Evolutionary conservation across 2,329 filamentous ascomycete genomes (phyloP).

Genomic region (Malbranchea cinnamomea): DNA sequence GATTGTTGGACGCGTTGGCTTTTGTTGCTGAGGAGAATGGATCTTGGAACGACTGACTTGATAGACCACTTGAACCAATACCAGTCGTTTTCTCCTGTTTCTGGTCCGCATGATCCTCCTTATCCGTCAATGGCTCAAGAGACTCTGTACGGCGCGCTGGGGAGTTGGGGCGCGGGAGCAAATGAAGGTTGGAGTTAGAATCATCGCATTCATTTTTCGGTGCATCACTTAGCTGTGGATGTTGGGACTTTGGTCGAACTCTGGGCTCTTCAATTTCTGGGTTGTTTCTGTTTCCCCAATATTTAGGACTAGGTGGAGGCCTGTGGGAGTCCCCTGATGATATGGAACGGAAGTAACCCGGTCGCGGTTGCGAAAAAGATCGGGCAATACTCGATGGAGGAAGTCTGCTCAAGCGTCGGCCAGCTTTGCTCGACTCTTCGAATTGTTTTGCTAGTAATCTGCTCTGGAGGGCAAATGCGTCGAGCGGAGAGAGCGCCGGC

Average conservation of each 20-base stretch:
- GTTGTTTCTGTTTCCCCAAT: constrained; percentile 16
- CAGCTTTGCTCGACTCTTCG: constrained; percentile 59
- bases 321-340: constrained; percentile 41
- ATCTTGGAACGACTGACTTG: constrained; percentile 19
- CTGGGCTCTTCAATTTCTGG: constrained; percentile 30
- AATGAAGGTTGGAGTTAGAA: constrained; percentile 9
- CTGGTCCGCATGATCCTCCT: constrained; percentile 4
- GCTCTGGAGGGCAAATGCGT: constrained; percentile 88
- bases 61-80: constrained; percentile 12
- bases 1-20: no score
- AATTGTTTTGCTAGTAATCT: constrained; percentile 75
- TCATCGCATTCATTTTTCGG: constrained; percentile 34
- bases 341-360: constrained; percentile 65
- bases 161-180: constrained; percentile 11
- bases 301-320: constrained; percentile 25
- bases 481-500: constrained; percentile 81
- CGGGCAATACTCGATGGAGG: constrained; percentile 71
- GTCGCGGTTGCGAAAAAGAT: constrained; percentile 61
- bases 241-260: constrained; percentile 54
- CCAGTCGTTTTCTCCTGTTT: constrained; percentile 11
- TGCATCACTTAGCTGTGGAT: constrained; percentile 56
- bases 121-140: constrained; percentile 14
- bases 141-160: constrained; percentile 19
- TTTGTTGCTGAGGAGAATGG: constrained; percentile 24
- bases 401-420: constrained; percentile 68